Percentiles rank a stretch among this genome's conserved stretches.
These are phyloP conservation scores for Cladosporium halotolerans DNA, from an alignment of 2,329 filamentous ascomycete species.

Conservation along the genomic window DNA sequence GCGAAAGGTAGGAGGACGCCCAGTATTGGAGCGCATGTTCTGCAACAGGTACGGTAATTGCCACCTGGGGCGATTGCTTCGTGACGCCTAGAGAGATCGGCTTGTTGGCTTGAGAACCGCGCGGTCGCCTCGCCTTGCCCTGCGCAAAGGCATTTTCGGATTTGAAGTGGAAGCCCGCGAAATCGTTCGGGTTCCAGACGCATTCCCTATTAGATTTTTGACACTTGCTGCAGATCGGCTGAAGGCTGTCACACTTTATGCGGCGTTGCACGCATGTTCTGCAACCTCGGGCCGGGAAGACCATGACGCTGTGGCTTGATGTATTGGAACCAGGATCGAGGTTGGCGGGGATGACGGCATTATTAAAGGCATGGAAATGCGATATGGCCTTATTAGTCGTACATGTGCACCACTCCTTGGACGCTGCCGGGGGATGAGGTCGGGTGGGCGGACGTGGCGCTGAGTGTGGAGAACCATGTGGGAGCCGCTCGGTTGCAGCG, in stretches of 20 bases:
- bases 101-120: background rate
- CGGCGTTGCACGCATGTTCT: constrained; percentile 8
- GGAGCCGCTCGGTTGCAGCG: no score
- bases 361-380: no score
- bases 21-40: constrained; percentile 22
- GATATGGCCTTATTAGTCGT: no score
- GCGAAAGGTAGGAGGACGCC: constrained; percentile 16
- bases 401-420: no score
- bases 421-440: no score
- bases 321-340: background rate
- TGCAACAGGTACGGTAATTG: constrained; percentile 13
- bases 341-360: background rate
- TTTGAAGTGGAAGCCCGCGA: constrained; percentile 16
- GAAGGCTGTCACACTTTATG: constrained; percentile 19
- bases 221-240: constrained; percentile 15
- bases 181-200: constrained; percentile 17
- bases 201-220: constrained; percentile 19
- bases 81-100: background rate
- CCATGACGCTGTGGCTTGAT: background rate
- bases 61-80: background rate
- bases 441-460: no score
- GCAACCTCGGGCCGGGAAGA: constrained; percentile 3
- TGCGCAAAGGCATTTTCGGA: constrained; percentile 22
- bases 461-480: no score
- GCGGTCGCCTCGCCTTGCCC: constrained; percentile 19